phyloP scores from a whole-genome alignment of 495 filamentous ascomycete species.

The Neurospora tetrasperma region DNA sequence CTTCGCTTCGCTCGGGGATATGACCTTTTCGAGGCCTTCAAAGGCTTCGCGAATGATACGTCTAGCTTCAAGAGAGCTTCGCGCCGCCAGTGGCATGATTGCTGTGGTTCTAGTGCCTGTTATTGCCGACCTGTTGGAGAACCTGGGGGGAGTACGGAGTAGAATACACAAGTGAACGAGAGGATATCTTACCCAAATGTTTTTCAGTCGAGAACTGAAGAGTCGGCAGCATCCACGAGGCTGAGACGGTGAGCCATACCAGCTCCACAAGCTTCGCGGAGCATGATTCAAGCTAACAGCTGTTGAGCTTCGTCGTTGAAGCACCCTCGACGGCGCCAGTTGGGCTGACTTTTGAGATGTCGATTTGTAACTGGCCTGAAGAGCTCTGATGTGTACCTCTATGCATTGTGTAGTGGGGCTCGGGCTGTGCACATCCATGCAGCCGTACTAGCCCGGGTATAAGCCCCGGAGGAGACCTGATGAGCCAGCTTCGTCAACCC shows the following conservation, averaged over 20 bases:
- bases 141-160: not conserved
- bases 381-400: no score
- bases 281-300: not conserved
- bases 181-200: not conserved
- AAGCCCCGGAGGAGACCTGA: no score
- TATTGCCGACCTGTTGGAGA: not conserved
- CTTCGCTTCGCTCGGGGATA: conserved; percentile 18
- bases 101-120: not conserved
- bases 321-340: not conserved
- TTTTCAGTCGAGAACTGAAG: not conserved
- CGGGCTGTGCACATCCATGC: no score
- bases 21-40: conserved; percentile 16
- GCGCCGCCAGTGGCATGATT: conserved; percentile 5
- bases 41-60: conserved; percentile 20
- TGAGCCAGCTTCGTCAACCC: no score
- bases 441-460: no score
- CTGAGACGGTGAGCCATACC: not conserved
- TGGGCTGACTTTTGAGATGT: not conserved
- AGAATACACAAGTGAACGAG: not conserved
- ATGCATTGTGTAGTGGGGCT: no score
- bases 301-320: not conserved
- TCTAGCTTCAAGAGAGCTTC: conserved; percentile 2
- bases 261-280: no score
- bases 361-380: not conserved
- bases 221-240: not conserved